Evolutionary conservation across 2,329 filamentous ascomycete species (phyloP), one percentile per base, ranked within the genome.

Genomic region (Cucurbitaria berberidis): DNA sequence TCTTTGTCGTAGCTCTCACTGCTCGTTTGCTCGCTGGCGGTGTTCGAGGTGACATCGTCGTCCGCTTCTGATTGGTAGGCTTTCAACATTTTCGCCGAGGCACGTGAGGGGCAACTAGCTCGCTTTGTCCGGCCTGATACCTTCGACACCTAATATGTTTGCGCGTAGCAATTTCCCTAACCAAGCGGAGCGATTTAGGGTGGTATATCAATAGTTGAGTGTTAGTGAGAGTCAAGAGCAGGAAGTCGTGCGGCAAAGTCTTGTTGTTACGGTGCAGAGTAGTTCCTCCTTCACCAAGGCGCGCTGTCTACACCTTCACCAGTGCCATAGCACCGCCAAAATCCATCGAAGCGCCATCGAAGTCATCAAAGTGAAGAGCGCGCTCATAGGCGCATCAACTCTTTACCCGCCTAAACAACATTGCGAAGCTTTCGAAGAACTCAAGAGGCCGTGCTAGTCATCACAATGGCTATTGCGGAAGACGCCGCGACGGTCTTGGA

Each of bases 401-500:
- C n/a, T n/a, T n/a, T n/a, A n/a, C n/a, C n/a, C n/a, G n/a, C n/a
- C n/a, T n/a, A n/a, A n/a, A n/a, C n/a, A n/a, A n/a, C n/a, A n/a
- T n/a, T n/a, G n/a, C n/a, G n/a, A n/a, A n/a, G n/a, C n/a, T n/a
- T n/a, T n/a, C n/a, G n/a, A n/a, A n/a, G n/a, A n/a, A n/a, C n/a
- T n/a, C n/a, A n/a, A n/a, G n/a, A n/a, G n/a, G n/a, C n/a, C n/a
- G n/a, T n/a, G 13, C 15, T n/a, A 15, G 30, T 34, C 13, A n/a
- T 34, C 44, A 43, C 11, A 19, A 76, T 76, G 74, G 72, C 74
- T 3, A 66, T 70, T 48, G 57, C 81, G 35, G 85, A 87, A 62
- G 86, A 88, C 70, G 83, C 85, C 42, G 85, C 88, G 50, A 80
- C 88, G 60, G 86, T 92, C 67, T 84, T 93, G 64, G 89, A 93